phyloP scores from a whole-genome alignment of 2,329 filamentous ascomycete species.

The Dactylellina leptospora region DNA sequence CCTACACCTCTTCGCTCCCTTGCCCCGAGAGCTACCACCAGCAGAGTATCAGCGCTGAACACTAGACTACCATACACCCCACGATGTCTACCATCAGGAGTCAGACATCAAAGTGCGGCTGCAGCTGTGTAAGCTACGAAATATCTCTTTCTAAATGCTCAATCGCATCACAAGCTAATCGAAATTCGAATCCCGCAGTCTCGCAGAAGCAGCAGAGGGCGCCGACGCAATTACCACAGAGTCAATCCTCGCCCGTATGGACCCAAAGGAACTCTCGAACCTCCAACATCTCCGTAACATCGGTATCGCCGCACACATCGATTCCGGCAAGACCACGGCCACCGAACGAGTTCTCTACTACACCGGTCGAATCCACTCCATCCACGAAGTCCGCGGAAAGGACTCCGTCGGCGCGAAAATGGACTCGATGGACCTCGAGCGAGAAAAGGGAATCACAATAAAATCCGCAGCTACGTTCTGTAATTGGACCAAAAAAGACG shows the following conservation, averaged over 20 bases:
- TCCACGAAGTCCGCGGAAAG: conserved; percentile 95
- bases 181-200: conserved; percentile 5
- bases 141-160: background rate
- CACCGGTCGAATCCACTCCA: conserved; percentile 86
- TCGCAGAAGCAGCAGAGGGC: conserved; percentile 43
- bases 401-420: conserved; percentile 98
- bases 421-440: conserved; percentile 99
- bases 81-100: conserved; percentile 10
- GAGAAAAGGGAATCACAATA: conserved; percentile 98
- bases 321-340: conserved; percentile 96
- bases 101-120: conserved; percentile 39
- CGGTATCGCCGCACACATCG: conserved; percentile 98
- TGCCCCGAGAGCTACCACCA: conserved; percentile 29
- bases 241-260: conserved; percentile 79
- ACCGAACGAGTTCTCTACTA: conserved; percentile 98
- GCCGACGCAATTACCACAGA: conserved; percentile 66
- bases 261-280: conserved; percentile 78
- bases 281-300: conserved; percentile 90
- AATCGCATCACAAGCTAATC: background rate
- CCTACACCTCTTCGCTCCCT: conserved; percentile 44
- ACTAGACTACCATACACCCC: conserved; percentile 1
- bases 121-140: conserved; percentile 38
- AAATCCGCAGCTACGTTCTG: conserved; percentile 98
- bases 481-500: conserved; percentile 85
- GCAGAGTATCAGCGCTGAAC: conserved; percentile 28